Percentiles rank a stretch among this genome's conserved stretches.
phyloP scores from a whole-genome alignment of 106 monocot species.

The Dendrobium chrysotoxum region DNA sequence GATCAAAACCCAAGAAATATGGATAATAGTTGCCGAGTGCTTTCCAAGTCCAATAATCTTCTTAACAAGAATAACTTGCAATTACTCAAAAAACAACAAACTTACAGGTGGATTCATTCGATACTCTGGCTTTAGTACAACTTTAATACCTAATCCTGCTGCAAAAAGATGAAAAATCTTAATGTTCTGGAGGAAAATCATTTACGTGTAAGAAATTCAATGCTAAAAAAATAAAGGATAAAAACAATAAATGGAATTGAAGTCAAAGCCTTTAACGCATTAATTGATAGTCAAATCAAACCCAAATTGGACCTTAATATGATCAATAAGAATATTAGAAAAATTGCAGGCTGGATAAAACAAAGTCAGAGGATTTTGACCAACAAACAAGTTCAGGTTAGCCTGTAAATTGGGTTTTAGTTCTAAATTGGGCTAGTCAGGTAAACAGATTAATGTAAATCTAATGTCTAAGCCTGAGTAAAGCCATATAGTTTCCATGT shows the following conservation, averaged over 20 bases:
- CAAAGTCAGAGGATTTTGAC: not conserved
- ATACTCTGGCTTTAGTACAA: constrained; percentile 74
- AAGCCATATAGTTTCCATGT: not conserved
- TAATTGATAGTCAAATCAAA: not conserved
- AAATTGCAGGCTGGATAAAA: not conserved
- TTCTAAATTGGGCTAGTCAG: not conserved
- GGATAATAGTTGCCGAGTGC: not conserved
- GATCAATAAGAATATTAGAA: not conserved
- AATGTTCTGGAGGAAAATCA: not conserved
- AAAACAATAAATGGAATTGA: not conserved
- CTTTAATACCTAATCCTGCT: constrained; percentile 68
- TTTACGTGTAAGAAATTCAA: not conserved
- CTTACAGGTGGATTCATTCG: constrained; percentile 76
- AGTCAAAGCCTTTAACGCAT: not conserved
- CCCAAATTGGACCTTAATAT: not conserved
- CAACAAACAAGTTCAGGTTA: not conserved
- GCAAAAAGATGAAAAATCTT: constrained; percentile 9
- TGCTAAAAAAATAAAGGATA: not conserved
- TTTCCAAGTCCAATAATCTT: not conserved
- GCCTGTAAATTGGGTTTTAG: not conserved
- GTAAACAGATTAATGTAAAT: not conserved
- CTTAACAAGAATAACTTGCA: not conserved
- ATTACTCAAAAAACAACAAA: not conserved
- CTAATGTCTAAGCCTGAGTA: not conserved
- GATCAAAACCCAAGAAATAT: too few relatives aligned